phyloP scores from a whole-genome alignment of 768 basidiomycete species.

The Xerocomellus intermedius region DNA sequence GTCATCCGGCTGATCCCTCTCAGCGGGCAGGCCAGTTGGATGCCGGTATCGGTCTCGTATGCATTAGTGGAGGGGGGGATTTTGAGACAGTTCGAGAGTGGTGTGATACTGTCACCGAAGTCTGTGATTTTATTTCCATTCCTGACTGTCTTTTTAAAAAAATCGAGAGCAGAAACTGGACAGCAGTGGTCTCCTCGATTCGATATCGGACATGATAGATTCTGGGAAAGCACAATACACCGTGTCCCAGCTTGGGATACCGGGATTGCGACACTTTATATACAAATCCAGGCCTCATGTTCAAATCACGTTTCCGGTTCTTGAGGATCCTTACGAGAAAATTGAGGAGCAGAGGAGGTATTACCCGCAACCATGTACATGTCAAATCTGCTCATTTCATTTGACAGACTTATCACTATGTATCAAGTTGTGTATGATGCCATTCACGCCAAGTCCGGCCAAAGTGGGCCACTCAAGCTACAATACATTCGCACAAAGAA shows the following conservation, averaged over 20 bases:
- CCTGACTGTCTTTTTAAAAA: not conserved
- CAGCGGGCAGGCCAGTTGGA: slow-evolving; percentile 23
- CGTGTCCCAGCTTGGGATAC: slow-evolving; percentile 76
- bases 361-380: slow-evolving; percentile 4
- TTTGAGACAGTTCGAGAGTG: slow-evolving; percentile 81
- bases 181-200: slow-evolving; percentile 52
- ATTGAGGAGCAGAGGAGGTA: slow-evolving; percentile 61
- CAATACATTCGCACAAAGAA: slow-evolving; percentile 83
- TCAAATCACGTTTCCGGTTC: slow-evolving; percentile 83
- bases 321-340: slow-evolving; percentile 80
- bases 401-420: slow-evolving; percentile 68
- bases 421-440: slow-evolving; percentile 89
- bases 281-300: slow-evolving; percentile 91
- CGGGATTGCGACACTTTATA: slow-evolving; percentile 89
- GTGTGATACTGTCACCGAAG: slow-evolving; percentile 66
- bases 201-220: slow-evolving; percentile 47
- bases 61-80: slow-evolving; percentile 78
- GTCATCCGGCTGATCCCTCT: not conserved
- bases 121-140: slow-evolving; percentile 27
- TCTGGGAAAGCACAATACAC: slow-evolving; percentile 60
- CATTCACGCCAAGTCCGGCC: slow-evolving; percentile 87
- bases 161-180: slow-evolving; percentile 54
- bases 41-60: slow-evolving; percentile 62
- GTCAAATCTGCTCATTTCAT: slow-evolving; percentile 7
- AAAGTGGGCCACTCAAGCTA: slow-evolving; percentile 76